phyloP scores from a whole-genome alignment of 2,329 filamentous ascomycete genomes.

The Paraphoma sp. region DNA sequence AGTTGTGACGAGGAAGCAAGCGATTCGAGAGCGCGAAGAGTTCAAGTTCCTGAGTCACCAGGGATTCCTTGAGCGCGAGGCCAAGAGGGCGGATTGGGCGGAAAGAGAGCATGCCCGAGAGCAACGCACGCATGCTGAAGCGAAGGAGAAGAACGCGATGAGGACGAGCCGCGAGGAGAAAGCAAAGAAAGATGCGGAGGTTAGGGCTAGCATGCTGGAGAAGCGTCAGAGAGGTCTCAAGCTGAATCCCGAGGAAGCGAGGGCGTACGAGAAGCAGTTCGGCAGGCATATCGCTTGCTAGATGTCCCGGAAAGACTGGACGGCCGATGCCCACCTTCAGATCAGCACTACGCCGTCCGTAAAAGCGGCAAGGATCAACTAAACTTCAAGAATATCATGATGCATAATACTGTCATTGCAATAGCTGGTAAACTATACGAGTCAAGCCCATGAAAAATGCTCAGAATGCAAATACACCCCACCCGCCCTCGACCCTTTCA shows the following conservation, averaged over 20 bases:
- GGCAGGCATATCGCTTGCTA: not conserved
- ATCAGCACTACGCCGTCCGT: too few relatives aligned
- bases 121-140: not conserved
- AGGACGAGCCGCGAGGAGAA: not conserved
- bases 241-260: not conserved
- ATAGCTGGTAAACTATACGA: not conserved
- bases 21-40: not conserved
- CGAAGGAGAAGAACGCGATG: not conserved
- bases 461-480: conserved; percentile 58
- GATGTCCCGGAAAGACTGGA: too few relatives aligned
- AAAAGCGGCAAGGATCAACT: too few relatives aligned
- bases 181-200: not conserved
- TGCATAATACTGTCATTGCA: too few relatives aligned
- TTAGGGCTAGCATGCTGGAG: not conserved
- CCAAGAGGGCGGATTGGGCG: not conserved
- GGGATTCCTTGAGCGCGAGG: not conserved
- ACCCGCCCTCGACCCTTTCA: conserved; percentile 36
- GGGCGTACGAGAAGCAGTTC: not conserved
- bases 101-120: not conserved
- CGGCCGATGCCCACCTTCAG: too few relatives aligned
- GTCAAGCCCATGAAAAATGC: conserved; percentile 45
- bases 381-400: too few relatives aligned
- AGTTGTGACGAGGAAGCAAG: not conserved
- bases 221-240: not conserved
- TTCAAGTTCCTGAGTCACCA: not conserved